These are phyloP conservation scores for Verticillium klebahnii DNA, from an alignment of 2,329 filamentous ascomycete species.

Conservation along the genomic window DNA sequence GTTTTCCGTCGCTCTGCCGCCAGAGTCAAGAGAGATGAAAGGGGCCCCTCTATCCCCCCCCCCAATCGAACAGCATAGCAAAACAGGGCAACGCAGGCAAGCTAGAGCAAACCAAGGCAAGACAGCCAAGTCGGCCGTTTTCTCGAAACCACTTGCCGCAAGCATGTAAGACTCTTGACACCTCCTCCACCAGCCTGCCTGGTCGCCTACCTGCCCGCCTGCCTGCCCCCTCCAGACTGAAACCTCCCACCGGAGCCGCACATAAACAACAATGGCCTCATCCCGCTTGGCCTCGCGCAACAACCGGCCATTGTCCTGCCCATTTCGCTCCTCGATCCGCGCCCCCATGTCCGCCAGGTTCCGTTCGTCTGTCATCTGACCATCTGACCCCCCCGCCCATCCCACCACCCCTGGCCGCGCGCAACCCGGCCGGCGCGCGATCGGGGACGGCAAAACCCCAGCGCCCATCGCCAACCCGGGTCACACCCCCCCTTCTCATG, in stretches of 20 bases:
- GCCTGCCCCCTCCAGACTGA: neutral
- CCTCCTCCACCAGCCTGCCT: neutral
- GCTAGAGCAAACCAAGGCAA: neutral
- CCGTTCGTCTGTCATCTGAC: neutral
- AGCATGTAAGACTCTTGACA: neutral
- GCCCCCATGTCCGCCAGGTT: neutral
- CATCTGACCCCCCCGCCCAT: neutral
- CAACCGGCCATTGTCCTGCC: neutral
- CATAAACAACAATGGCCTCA: neutral
- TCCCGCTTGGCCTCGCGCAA: neutral
- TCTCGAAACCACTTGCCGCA: neutral
- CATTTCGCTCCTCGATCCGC: neutral
- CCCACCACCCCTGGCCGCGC: neutral
- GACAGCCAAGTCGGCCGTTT: neutral
- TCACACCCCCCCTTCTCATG: neutral
- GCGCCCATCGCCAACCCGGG: neutral
- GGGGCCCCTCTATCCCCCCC: neutral
- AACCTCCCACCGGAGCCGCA: neutral
- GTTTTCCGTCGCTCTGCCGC: neutral
- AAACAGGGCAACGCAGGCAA: neutral
- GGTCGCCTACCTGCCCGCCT: no score
- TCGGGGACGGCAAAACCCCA: neutral
- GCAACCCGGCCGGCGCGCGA: neutral
- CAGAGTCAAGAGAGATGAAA: neutral
- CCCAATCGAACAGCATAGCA: neutral